These are phyloP conservation scores for Saccharomycopsis sp. DNA, from an alignment of 805 yeast species.

Conservation along the genomic window DNA sequence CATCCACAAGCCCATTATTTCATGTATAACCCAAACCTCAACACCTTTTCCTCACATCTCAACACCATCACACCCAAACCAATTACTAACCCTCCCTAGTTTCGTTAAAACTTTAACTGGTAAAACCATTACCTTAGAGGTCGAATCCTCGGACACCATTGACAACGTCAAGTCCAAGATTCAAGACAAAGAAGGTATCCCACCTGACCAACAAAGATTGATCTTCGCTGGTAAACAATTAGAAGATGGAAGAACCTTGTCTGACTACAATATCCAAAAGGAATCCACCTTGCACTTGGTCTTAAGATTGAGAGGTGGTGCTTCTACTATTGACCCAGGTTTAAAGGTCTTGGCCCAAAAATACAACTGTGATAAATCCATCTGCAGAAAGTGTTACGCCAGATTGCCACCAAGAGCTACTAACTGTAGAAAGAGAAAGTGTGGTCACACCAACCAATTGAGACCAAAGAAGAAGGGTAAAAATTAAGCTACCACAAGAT, in stretches of 20 bases:
- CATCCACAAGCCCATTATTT: no score
- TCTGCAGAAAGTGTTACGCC: conserved; percentile 99
- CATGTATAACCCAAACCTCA: no score
- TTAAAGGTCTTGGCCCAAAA: conserved; percentile 98
- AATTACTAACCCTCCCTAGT: conserved; percentile 26
- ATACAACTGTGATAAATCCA: conserved; percentile 99
- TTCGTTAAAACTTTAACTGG: conserved; percentile 84
- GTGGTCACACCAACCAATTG: conserved; percentile 99
- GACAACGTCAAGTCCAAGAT: conserved; percentile 98
- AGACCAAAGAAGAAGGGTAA: conserved; percentile 96
- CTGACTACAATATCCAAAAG: conserved; percentile 99
- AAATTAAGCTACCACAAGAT: conserved; percentile 14
- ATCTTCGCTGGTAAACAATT: conserved; percentile 99
- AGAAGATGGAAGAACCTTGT: conserved; percentile 97
- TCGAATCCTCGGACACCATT: conserved; percentile 97
- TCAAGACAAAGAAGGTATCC: conserved; percentile 99
- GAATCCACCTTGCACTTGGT: conserved; percentile 97
- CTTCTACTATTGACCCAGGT: conserved; percentile 91
- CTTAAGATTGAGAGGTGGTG: conserved; percentile 95
- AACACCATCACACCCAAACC: not conserved
- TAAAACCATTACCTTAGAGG: conserved; percentile 96
- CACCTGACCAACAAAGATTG: conserved; percentile 99
- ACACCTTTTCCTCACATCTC: no score
- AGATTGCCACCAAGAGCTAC: conserved; percentile 99
- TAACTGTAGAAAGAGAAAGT: conserved; percentile 99